Evolutionary conservation across 768 basidiomycete genomes (phyloP).

Genomic region (Lactarius deliciosus): DNA sequence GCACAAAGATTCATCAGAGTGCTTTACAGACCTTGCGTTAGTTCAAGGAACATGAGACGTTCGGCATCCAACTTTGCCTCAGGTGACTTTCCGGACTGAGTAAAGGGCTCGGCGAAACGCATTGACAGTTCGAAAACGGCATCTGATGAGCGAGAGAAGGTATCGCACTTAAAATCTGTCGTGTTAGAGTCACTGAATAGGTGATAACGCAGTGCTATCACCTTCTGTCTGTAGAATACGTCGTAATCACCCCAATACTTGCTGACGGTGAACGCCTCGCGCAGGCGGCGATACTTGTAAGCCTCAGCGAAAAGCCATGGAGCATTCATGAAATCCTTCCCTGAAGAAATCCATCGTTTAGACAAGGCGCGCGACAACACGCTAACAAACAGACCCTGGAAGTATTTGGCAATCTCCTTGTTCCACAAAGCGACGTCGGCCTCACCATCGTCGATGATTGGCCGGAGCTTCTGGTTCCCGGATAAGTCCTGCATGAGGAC

Average conservation of each 20-base stretch:
- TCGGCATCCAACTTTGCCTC: conserved; percentile 64
- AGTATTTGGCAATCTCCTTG: conserved; percentile 93
- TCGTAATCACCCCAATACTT: conserved; percentile 90
- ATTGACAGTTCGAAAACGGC: conserved; percentile 93
- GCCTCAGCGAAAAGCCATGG: conserved; percentile 97
- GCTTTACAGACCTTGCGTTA: conserved; percentile 72
- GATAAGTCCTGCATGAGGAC: conserved; percentile 85
- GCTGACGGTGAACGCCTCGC: conserved; percentile 90
- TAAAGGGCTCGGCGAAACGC: conserved; percentile 86
- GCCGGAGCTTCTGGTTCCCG: conserved; percentile 77
- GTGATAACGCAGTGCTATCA: conserved; percentile 31
- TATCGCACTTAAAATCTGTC: conserved; percentile 67
- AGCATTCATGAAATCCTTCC: conserved; percentile 92
- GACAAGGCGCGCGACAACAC: not conserved
- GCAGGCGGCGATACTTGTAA: conserved; percentile 87
- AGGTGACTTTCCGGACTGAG: conserved; percentile 53
- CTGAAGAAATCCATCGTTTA: conserved; percentile 36
- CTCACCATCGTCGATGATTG: conserved; percentile 88
- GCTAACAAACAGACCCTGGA: conserved; percentile 59
- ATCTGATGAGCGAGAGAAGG: conserved; percentile 87
- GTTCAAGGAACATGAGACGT: conserved; percentile 84
- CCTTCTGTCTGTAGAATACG: conserved; percentile 94
- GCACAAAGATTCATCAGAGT: conserved; percentile 6
- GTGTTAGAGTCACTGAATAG: conserved; percentile 5
- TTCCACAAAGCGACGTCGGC: conserved; percentile 96